These are phyloP conservation scores for Chlorella variabilis DNA, from an alignment of 163 green algal species.

Conservation along the genomic window DNA sequence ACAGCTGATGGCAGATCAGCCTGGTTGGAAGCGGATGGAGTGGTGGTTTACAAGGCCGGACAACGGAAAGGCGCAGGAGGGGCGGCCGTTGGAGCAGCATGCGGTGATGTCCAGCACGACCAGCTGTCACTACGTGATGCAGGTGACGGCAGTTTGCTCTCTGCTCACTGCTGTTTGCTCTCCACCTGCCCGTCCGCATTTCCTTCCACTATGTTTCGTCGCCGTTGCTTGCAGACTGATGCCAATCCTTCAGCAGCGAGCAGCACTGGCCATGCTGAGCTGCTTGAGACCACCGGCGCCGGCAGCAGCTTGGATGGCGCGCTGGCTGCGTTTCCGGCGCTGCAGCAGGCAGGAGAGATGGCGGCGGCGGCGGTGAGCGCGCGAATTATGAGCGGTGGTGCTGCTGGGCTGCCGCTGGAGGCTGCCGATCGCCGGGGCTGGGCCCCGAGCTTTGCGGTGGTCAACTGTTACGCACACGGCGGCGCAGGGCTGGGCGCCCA, in stretches of 20 bases:
- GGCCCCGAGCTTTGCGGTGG: slow-evolving; percentile 40
- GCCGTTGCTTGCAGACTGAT: no score
- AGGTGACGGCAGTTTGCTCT: neutral
- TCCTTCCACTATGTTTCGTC: no score
- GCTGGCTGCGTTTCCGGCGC: neutral
- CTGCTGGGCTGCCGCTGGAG: slow-evolving; percentile 1
- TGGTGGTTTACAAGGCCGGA: neutral
- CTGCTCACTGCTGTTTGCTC: no score
- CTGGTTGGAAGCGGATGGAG: neutral
- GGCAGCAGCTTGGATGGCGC: neutral
- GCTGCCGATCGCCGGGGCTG: slow-evolving; percentile 31
- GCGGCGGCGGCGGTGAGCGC: neutral
- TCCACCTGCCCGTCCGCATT: neutral
- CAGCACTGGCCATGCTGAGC: no score
- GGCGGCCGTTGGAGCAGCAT: slow-evolving; percentile 24
- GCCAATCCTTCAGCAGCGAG: no score
- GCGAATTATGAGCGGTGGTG: neutral
- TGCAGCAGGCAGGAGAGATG: neutral
- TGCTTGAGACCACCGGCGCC: neutral
- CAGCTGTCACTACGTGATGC: slow-evolving; percentile 24
- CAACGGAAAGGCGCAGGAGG: neutral
- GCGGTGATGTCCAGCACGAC: slow-evolving; percentile 18
- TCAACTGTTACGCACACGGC: slow-evolving; percentile 49
- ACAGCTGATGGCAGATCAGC: slow-evolving; percentile 23
- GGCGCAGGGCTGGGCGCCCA: slow-evolving; percentile 32